A percentile compares a stretch with the other conserved stretches of the same genome.
phyloP scores from a whole-genome alignment of 2,329 filamentous ascomycete species.

The Biscogniauxia mediterranea region DNA sequence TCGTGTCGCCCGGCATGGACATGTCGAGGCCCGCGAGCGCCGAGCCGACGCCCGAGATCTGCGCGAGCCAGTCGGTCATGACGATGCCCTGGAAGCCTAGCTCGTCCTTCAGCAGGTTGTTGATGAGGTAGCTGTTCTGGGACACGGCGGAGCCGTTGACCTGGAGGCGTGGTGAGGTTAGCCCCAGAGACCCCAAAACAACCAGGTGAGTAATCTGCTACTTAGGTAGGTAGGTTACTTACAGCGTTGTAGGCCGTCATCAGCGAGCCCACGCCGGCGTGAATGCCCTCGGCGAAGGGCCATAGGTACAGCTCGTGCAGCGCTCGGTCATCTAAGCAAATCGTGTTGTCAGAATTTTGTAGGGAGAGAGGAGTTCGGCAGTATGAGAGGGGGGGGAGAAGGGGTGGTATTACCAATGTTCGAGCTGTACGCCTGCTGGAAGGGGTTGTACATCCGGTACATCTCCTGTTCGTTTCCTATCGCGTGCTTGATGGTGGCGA shows the following conservation, averaged over 20 bases:
- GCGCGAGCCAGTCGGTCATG: conserved; percentile 74
- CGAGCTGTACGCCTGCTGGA: conserved; percentile 56
- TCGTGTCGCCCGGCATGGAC: conserved; percentile 58
- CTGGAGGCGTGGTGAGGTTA: conserved; percentile 36
- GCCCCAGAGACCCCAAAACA: background rate
- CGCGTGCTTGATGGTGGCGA: conserved; percentile 57
- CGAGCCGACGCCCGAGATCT: conserved; percentile 70
- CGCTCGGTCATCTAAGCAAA: conserved; percentile 29
- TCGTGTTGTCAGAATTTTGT: conserved; percentile 1
- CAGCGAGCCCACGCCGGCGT: conserved; percentile 72
- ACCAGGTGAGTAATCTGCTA: background rate
- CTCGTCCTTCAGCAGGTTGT: conserved; percentile 70
- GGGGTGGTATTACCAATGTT: conserved; percentile 54
- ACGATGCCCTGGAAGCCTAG: conserved; percentile 70
- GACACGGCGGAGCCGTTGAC: conserved; percentile 66
- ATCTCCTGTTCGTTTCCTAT: conserved; percentile 53
- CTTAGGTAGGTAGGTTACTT: conserved; percentile 5
- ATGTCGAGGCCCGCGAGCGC: conserved; percentile 72
- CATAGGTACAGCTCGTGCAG: conserved; percentile 74
- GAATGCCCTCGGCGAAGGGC: conserved; percentile 77
- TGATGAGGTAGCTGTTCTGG: conserved; percentile 67
- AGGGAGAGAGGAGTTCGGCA: background rate
- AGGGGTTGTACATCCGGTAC: conserved; percentile 54
- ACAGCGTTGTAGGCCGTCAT: conserved; percentile 80
- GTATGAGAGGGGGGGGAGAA: no score